phyloP scores from a whole-genome alignment of 1,139 yeast species.

The Candida tunisiensis region DNA sequence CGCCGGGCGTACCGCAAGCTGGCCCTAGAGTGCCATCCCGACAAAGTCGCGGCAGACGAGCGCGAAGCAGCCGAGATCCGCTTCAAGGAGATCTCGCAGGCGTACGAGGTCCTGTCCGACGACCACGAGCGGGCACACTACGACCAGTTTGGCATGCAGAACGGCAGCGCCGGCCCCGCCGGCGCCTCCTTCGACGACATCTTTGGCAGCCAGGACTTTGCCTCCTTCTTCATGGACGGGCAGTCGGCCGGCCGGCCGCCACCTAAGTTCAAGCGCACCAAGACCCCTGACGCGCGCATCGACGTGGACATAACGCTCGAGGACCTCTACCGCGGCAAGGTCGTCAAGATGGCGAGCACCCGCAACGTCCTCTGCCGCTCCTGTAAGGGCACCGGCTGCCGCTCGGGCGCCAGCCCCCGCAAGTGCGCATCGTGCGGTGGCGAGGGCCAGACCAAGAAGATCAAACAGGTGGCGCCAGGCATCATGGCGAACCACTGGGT shows the following conservation, averaged over 20 bases:
- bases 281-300: slow-evolving; percentile 53
- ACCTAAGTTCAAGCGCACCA: slow-evolving; percentile 4
- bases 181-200: slow-evolving; percentile 7
- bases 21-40: slow-evolving; percentile 68
- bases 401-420: slow-evolving; percentile 36
- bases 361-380: slow-evolving; percentile 54
- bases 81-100: slow-evolving; percentile 63
- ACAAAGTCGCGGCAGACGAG: slow-evolving; percentile 47
- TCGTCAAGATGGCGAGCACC: slow-evolving; percentile 55
- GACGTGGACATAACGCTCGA: slow-evolving; percentile 51
- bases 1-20: slow-evolving; percentile 61
- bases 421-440: slow-evolving; percentile 63
- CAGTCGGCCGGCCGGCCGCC: slow-evolving; percentile 4
- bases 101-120: slow-evolving; percentile 61
- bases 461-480: slow-evolving; percentile 62
- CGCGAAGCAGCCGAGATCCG: slow-evolving; percentile 51
- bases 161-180: neutral
- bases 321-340: slow-evolving; percentile 71
- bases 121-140: slow-evolving; percentile 17
- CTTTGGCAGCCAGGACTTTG: slow-evolving; percentile 48
- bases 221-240: slow-evolving; percentile 34
- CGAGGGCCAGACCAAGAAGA: slow-evolving; percentile 41
- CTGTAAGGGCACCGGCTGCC: slow-evolving; percentile 66
- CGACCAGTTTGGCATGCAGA: slow-evolving; percentile 5
- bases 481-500: slow-evolving; percentile 47